Evolutionary conservation across 179 eudicot genomes (phyloP).

Genomic region (Carnegiea gigantea): DNA sequence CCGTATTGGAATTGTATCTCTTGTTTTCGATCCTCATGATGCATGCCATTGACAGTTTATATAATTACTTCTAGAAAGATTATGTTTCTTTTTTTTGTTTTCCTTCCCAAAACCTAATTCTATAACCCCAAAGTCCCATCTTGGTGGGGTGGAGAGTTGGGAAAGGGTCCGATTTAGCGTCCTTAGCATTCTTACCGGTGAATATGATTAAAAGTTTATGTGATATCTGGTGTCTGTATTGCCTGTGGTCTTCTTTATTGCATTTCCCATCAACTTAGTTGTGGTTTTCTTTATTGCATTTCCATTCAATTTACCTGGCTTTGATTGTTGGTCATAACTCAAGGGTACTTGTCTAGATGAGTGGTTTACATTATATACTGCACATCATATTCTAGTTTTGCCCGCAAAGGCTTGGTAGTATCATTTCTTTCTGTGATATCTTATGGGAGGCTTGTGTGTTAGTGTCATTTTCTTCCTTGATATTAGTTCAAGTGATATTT

Average conservation of each 20-base stretch:
- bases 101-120: not conserved
- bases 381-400: too few relatives aligned
- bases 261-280: not conserved
- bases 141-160: too few relatives aligned
- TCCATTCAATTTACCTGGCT: not conserved
- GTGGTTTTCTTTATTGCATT: not conserved
- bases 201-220: not conserved
- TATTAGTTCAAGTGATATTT: too few relatives aligned
- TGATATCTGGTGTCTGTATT: conserved; percentile 1
- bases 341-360: not conserved
- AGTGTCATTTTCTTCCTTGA: too few relatives aligned
- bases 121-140: not conserved
- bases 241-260: not conserved
- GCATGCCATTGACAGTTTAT: not conserved
- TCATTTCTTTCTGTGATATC: not conserved
- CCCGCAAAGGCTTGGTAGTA: not conserved
- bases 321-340: not conserved
- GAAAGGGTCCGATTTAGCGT: too few relatives aligned
- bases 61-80: not conserved
- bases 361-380: not conserved
- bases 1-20: not conserved
- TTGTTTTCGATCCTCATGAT: not conserved
- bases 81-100: not conserved
- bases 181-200: too few relatives aligned
- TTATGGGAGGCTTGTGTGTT: not conserved